Conservation (phyloP, 768 basidiomycete genomes). For the Scleroderma citrinum region DNA sequence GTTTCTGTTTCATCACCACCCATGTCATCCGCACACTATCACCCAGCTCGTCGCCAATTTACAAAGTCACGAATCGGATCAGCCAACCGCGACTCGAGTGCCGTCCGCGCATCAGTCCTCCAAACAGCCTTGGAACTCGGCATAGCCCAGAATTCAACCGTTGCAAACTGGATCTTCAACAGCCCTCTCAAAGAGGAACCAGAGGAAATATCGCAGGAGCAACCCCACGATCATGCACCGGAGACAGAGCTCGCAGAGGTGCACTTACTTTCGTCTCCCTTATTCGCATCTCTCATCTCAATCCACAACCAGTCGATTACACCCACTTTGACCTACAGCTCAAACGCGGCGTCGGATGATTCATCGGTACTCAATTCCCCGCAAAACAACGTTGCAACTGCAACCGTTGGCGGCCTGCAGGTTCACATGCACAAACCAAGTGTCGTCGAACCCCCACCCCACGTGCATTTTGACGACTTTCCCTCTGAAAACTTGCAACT, state of each 20-base stretch:
- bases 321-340: constrained; percentile 35
- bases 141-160: constrained; percentile 48
- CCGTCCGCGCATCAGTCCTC: constrained; percentile 66
- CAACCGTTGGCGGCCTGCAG: constrained; percentile 12
- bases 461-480: constrained; percentile 27
- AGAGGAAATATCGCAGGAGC: constrained; percentile 32
- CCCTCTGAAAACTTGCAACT: constrained; percentile 25
- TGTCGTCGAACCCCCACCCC: constrained; percentile 20
- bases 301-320: constrained; percentile 15
- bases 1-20: constrained; percentile 8
- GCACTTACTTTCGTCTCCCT: constrained; percentile 5
- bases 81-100: constrained; percentile 45
- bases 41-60: constrained; percentile 23
- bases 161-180: constrained; percentile 71
- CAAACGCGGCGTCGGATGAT: constrained; percentile 39
- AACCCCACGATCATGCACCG: constrained; percentile 6
- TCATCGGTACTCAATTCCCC: constrained; percentile 30
- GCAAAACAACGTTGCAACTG: constrained; percentile 12
- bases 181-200: constrained; percentile 53
- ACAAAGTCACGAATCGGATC: constrained; percentile 9
- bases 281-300: not conserved
- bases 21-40: constrained; percentile 18
- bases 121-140: constrained; percentile 69
- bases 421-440: constrained; percentile 25
- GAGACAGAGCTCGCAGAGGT: constrained; percentile 25